Percentiles rank a stretch among this genome's conserved stretches.
phyloP scores from a whole-genome alignment of 352 stramenopile species.

The Phytopythium kandeliae region DNA sequence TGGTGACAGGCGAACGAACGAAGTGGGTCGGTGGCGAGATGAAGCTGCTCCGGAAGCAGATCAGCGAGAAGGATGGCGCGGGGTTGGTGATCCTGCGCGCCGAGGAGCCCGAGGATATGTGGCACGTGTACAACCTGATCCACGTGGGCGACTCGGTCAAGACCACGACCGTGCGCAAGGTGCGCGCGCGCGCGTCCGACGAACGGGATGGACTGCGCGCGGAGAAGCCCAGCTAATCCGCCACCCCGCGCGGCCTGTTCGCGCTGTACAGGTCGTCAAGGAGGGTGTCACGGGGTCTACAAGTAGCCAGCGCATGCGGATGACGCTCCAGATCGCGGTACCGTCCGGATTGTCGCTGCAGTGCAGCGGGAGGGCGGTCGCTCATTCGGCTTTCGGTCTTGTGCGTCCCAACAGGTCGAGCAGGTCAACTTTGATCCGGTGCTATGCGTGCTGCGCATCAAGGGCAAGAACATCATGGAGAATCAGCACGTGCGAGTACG shows the following conservation, averaged over 20 bases:
- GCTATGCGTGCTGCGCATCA: slow-evolving; percentile 91
- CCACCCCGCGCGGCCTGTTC: background rate
- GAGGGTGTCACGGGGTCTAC: slow-evolving; percentile 94
- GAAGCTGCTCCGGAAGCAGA: slow-evolving; percentile 91
- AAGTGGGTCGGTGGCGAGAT: slow-evolving; percentile 30
- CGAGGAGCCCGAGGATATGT: slow-evolving; percentile 97
- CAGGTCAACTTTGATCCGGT: slow-evolving; percentile 96
- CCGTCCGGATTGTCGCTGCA: background rate
- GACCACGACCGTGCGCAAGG: slow-evolving; percentile 97
- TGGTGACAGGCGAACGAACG: no score
- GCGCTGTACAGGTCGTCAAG: slow-evolving; percentile 94
- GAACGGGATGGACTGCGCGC: no score
- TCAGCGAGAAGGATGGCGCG: slow-evolving; percentile 93
- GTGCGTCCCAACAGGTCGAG: slow-evolving; percentile 70
- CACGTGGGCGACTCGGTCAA: slow-evolving; percentile 91
- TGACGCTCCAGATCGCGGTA: slow-evolving; percentile 94
- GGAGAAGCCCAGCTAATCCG: no score
- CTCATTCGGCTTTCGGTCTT: background rate
- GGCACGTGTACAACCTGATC: slow-evolving; percentile 98
- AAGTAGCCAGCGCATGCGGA: slow-evolving; percentile 91
- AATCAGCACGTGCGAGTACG: slow-evolving; percentile 92
- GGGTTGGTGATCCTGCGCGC: slow-evolving; percentile 90
- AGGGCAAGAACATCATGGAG: slow-evolving; percentile 92
- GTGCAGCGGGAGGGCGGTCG: background rate
- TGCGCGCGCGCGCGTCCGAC: slow-evolving; percentile 19